Conservation (phyloP, 495 filamentous ascomycete species). For the Letharia columbiana region DNA sequence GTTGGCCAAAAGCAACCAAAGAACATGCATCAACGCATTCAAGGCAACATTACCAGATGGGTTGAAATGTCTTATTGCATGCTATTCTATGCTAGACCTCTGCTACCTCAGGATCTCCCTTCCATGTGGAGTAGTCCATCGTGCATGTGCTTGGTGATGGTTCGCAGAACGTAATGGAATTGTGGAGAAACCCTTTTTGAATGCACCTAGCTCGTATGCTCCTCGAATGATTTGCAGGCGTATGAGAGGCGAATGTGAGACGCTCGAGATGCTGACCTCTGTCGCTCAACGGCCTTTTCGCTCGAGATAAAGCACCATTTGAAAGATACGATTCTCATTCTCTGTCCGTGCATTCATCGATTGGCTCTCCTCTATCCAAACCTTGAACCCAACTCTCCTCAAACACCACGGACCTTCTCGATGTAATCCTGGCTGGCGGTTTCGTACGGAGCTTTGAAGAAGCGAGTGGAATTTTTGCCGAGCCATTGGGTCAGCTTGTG, state of each 20-base stretch:
- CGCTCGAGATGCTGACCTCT: background rate
- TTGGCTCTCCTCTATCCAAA: background rate
- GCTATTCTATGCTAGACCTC: background rate
- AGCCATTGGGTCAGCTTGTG: slow-evolving; percentile 74
- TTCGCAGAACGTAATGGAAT: background rate
- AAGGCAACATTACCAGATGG: background rate
- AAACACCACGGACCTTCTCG: slow-evolving; percentile 42
- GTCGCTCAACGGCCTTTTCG: background rate
- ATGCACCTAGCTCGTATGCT: background rate
- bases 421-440: slow-evolving; percentile 51
- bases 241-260: background rate
- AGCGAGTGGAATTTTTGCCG: slow-evolving; percentile 58
- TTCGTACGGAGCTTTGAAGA: slow-evolving; percentile 74
- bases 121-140: background rate
- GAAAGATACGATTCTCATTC: background rate
- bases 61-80: background rate
- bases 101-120: background rate
- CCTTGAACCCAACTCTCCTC: slow-evolving; percentile 1
- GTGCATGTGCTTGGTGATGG: background rate
- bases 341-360: background rate
- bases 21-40: background rate
- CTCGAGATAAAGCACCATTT: background rate
- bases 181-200: too few species aligned
- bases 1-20: background rate
- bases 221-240: background rate